Percentiles rank a stretch among this genome's conserved stretches.
Conservation (phyloP, 768 basidiomycete genomes). For the Rhodotorula diobovata region DNA sequence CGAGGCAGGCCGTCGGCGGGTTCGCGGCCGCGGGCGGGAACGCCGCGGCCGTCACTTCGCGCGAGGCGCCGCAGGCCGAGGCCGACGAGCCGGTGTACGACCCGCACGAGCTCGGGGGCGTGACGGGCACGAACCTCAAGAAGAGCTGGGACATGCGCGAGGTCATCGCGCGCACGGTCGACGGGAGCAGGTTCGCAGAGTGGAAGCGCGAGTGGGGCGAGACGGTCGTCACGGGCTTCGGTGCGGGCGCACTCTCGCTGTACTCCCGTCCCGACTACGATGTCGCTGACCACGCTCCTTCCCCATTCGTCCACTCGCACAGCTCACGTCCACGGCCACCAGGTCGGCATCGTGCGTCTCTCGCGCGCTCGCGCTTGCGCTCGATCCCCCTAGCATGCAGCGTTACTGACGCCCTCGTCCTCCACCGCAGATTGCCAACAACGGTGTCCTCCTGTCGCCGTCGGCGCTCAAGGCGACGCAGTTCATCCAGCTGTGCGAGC, state of each 20-base stretch:
- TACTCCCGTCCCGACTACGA: not conserved
- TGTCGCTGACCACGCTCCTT: too few species aligned
- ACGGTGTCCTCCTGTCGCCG: constrained; percentile 89
- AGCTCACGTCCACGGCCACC: constrained; percentile 79
- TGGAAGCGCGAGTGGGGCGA: constrained; percentile 94
- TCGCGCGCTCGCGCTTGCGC: not conserved
- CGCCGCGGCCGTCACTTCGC: not conserved
- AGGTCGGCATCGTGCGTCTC: constrained; percentile 66
- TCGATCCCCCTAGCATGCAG: too few species aligned
- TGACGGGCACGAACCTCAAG: constrained; percentile 81
- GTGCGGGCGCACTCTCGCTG: not conserved
- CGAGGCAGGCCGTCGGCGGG: constrained; percentile 68
- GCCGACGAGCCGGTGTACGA: constrained; percentile 74
- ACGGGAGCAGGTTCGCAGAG: constrained; percentile 85
- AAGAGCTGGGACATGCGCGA: constrained; percentile 92
- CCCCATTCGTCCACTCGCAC: constrained; percentile 48
- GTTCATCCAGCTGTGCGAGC: constrained; percentile 90
- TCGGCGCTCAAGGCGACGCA: constrained; percentile 91
- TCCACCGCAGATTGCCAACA: constrained; percentile 62
- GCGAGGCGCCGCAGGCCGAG: constrained; percentile 12
- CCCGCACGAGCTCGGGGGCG: constrained; percentile 76
- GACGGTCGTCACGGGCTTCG: constrained; percentile 71
- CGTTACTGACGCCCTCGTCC: not conserved
- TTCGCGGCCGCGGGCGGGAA: not conserved
- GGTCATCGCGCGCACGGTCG: constrained; percentile 83